Evolutionary conservation across 2,329 filamentous ascomycete species (phyloP), one percentile per base, ranked within the genome.

Genomic region (Penicillium sp.): DNA sequence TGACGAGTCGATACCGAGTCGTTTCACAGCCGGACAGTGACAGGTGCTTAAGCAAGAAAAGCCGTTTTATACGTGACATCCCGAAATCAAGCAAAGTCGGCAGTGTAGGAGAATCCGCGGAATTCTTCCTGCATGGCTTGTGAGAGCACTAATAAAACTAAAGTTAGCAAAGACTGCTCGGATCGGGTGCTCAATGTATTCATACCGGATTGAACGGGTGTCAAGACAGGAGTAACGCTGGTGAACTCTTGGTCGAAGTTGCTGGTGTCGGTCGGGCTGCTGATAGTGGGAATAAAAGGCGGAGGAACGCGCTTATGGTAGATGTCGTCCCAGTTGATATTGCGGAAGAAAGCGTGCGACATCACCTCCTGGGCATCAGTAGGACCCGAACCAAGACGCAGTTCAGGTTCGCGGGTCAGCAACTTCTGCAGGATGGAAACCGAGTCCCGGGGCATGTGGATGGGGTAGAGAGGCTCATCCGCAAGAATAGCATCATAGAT

Each of bases 81-180:
- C 39, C 20, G 32, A 35, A 42, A 62, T 77, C 71, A 91, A 54
- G 87, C 86, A 74, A 95, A 95, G 71, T 95, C 90, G 53, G 89
- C 88, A 45, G 89, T 93, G 74, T 98, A 98, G 24, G 92, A 97
- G 78, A 98, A 98, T 59, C 93, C 93, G 52, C 93, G 84, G 86
- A 98, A 98, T 71, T 98, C 91, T 76, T 98, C 93, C 76, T 98
- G 93, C 91, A 97, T 97, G 38, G 90, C 89, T 78, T 97, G 93
- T 25, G 92, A 95, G 56, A 98, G 81, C 39, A 98, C 93, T 95
- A 60, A 41, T 24, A 42, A 49, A 45, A 20, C 4, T 8, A 23
- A 37, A 37, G 18, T 37, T 23, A 37, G 33, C 15, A 37, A 37
- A 20, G 15, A 3, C 4, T 6, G 4, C 8, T 37, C 4, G 18